Evolutionary conservation across 257 asterid genomes (phyloP), one percentile per base, ranked within the genome.

Genomic region (Scutellaria baicalensis): DNA sequence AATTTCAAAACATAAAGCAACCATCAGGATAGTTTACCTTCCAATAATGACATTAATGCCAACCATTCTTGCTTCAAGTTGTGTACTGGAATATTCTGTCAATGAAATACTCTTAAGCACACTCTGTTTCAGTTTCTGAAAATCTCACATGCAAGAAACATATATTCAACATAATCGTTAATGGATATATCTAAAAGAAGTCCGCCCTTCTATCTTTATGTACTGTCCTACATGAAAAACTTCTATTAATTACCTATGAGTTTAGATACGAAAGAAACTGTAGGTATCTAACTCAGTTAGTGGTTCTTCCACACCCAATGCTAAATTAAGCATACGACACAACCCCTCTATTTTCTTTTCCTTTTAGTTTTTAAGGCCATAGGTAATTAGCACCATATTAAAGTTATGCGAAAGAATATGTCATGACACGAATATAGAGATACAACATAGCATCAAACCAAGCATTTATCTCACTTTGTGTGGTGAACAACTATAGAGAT

Each of bases 1-100:
- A 33, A 65, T 44, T 38, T 17, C 18, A 56, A 60, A 61, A 64
- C 21, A 51, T 51, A 70, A 64, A 59, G 10, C 7, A 42, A 57
- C 40, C 40, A 45, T 59, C 18, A 13, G 36, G 35, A 78, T 61
- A 2, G 21, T 60, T 64, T 74, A 89, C 97, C 96, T 83, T 78
- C 98, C 98, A 36, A 83, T 75, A 58, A 83, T 55, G 70, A 93
- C 81, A 63, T 76, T 90, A 75, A 93, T 90, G 60, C 97, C 97
- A 50, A 80, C 77, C 64, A 93, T 78, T 72, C 86, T 84, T 69
- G 86, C 73, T 81, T 90, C 92, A 14, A 81, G 52, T 67, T 72
- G 91, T 52, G 79, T 31, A 58, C 76, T 77, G 58, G 91, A 80
- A 73, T 61, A 45, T 45, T 79, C 96, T 88, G 89, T 16, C 62